Evolutionary conservation across 805 yeast genomes (phyloP), one percentile per base, ranked within the genome.

Genomic region (Zygoascus biomembranicola): DNA sequence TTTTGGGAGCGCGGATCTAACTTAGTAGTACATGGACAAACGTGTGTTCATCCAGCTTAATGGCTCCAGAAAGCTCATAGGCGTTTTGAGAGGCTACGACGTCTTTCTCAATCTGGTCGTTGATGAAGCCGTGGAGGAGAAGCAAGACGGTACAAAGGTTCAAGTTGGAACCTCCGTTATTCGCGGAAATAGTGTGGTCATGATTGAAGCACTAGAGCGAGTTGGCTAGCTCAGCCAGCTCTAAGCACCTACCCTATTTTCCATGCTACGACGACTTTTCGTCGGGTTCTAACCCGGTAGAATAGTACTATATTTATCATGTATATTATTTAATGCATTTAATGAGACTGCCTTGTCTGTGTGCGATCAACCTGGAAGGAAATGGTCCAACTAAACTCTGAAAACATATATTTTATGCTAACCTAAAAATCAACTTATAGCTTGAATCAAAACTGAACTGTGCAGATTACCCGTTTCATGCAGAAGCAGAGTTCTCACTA

Each of bases 1-100:
- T 19, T 13, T 5, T 43, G 47, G 35, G n/a, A 11, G 18, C 4
- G 18, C 4, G 18, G 18, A 5, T 10, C 52, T 47, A 32, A 42
- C 32, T 45, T n/a, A n/a, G 20, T 60, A 85, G 84, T 89, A 87
- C 66, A 76, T 88, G 79, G 90, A 87, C 64, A 87, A 87, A 69
- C 79, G 80, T 62, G 75, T 92, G 28, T 74, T 81, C 13, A 72
- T 92, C 16, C 86, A 85, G 59, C 74, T 92, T 55, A 89, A 88
- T 66, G 95, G 96, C 1, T 71, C 85, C 13, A 76, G 97, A 50
- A 79, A 78, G 60, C 80, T 92, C 1, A 78, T 80, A n/a, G 98
- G 98, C 1, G 78, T 79, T 11, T 75, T 92, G 52, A 75, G 87
- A 61, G 98, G 98, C 1, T 92, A 82, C 66, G 98, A 92, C 65